Evolutionary conservation across 176 grass and related monocot genomes (phyloP), one percentile per base, ranked within the genome.

Genomic region (Aegilops tauschii): DNA sequence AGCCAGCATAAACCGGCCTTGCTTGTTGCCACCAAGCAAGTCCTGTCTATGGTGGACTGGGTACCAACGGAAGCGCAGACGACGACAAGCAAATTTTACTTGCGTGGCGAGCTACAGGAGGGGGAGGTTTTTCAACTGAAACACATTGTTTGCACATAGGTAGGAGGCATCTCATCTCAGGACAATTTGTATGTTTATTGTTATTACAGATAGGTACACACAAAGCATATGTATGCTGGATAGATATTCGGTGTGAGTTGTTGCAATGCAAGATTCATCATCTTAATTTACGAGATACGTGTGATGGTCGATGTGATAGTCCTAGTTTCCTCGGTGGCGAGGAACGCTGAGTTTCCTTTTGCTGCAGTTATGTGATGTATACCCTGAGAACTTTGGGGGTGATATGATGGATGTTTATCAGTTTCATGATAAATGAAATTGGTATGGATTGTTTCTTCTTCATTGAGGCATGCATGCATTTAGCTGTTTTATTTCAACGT

Each of bases 71-170:
- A 54, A 52, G 49, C 5, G 52, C 6, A 20, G 52, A 20, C 52
- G 52, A 20, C 52, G 17, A 73, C 61, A 45, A 74, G 67, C 39
- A 67, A 81, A 27, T 50, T 83, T 52, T 52, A 52, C 58, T 14
- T 58, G 30, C 34, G 12, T 27, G 52, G 32, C 27, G 20, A 76
- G 7, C 80, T 56, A 56, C 31, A 70, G 31, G 65, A 70, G 23
- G 30, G 9, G 47, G 54, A 36, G 45, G 29, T 2, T 21, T 52
- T 52, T 59, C 54, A 59, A 52, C 14, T 34, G 18, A 12, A 29
- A 65, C 21, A 37, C 39, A 63, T 34, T 77, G 50, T 85, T 85
- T 86, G 78, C 83, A 77, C 70, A 82, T 69, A 88, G 17, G 50
- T 50, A n/a, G 44, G 66, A 18, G 79, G 61, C 86, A 67, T 76